Conservation (phyloP, 2,329 filamentous ascomycete genomes). For the Cryphonectria radicalis region DNA sequence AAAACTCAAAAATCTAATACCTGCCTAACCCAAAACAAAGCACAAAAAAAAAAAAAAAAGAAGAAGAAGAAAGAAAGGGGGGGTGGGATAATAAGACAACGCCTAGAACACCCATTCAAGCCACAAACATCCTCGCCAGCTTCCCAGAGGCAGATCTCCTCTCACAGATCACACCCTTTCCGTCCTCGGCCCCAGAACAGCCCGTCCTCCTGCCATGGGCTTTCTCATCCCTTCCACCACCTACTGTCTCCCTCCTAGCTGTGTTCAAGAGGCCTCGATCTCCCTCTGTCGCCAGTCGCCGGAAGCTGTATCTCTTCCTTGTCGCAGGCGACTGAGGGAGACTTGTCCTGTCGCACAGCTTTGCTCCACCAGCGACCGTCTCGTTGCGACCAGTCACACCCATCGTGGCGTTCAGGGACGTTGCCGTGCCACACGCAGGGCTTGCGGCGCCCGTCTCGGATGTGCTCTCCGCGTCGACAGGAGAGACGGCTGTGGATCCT, state of each 20-base stretch:
- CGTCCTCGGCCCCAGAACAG: background rate
- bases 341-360: background rate
- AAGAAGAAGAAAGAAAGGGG: too few relatives aligned
- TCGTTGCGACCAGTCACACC: background rate
- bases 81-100: background rate
- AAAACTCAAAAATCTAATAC: too few relatives aligned
- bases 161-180: background rate
- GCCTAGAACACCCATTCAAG: background rate
- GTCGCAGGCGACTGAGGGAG: background rate
- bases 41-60: background rate
- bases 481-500: background rate
- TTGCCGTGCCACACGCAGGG: background rate
- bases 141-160: background rate
- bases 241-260: too few relatives aligned
- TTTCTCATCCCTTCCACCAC: too few relatives aligned
- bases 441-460: background rate
- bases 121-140: slow-evolving; percentile 1
- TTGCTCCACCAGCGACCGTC: background rate
- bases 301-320: background rate
- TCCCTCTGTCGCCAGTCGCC: background rate
- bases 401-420: background rate
- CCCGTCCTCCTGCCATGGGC: background rate
- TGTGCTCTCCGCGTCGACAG: background rate
- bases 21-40: too few relatives aligned
- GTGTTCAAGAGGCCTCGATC: background rate